A percentile compares a stretch with the other conserved stretches of the same genome.
Conservation (phyloP, 768 basidiomycete species). For the Mycena pura region DNA sequence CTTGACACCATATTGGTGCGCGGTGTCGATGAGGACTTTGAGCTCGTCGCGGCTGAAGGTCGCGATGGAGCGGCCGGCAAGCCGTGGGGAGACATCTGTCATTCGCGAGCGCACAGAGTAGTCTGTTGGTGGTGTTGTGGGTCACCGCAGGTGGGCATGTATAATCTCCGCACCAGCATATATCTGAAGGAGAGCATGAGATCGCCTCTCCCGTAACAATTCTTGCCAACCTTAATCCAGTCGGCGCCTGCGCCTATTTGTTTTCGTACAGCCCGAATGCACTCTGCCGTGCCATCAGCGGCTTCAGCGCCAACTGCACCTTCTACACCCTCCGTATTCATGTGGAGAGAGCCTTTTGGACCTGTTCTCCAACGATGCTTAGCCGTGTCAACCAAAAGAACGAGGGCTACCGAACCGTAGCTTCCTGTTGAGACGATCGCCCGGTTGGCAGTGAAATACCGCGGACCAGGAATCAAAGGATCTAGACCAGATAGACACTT, state of each 20-base stretch:
- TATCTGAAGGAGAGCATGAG: conserved; percentile 42
- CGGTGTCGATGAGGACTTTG: conserved; percentile 55
- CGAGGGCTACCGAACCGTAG: conserved; percentile 50
- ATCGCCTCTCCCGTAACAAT: neutral
- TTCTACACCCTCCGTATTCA: conserved; percentile 59
- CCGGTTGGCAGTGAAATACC: conserved; percentile 65
- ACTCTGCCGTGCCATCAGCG: conserved; percentile 63
- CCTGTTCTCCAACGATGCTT: conserved; percentile 53
- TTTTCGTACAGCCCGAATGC: conserved; percentile 59
- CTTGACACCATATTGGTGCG: conserved; percentile 59
- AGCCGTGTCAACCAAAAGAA: neutral
- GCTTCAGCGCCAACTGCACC: conserved; percentile 63
- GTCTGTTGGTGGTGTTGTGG: conserved; percentile 44
- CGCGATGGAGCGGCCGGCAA: conserved; percentile 40
- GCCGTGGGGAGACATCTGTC: conserved; percentile 44
- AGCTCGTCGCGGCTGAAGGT: conserved; percentile 57
- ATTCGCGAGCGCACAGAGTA: conserved; percentile 59
- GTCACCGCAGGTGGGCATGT: neutral
- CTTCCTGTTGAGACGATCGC: conserved; percentile 68
- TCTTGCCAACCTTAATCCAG: conserved; percentile 59
- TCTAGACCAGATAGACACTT: conserved; percentile 57
- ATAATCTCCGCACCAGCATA: conserved; percentile 43
- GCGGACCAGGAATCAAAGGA: conserved; percentile 63
- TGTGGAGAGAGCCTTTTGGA: conserved; percentile 54
- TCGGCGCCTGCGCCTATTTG: conserved; percentile 73